Base-by-base conservation (phyloP, 768 basidiomycete genomes). In the Calvatia gigantea region DNA sequence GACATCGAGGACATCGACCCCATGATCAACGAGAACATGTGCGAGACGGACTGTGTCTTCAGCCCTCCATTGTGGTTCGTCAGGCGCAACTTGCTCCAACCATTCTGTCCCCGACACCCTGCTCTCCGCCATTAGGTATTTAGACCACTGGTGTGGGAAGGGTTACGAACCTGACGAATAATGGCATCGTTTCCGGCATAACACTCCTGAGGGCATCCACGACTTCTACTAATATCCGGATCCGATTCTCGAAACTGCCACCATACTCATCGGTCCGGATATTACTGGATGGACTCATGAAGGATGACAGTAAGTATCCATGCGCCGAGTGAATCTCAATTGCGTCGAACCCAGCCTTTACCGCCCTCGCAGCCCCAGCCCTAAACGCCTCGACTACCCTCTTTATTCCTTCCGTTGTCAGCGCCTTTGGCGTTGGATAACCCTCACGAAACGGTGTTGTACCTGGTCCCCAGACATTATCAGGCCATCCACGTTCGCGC, bases 1-100 rank as follows among this genome's bases (percentile, higher is more conserved):
- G 32, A 89, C 79, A 60, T 93, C 91, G 43, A 93, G 69, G 32
- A 93, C 72, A 67, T 92, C 91, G 49, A 92, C 79, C 4, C 89
- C 89, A 41, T 83, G 77, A 12, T 80, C 76, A 15, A 74, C 74
- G 15, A 92, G 76, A 58, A 84, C 77, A 15, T 74, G 70, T 2
- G 84, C 80, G 21, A 91, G 71, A 29, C 76, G 71, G 21, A 80
- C 80, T 1, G 85, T 88, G 64, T 92, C 90, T 64, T 87, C 82
- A 1, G 79, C 59, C 14, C 79, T 77, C 89, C 91, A 90, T 5
- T 81, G 81, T 9, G 78, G 77, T 58, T 86, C 81, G 55, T 85
- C 70, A 0, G 83, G 81, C 1, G 79, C 68, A 3, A 74, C 71
- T 54, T 80, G 75, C 60, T 85, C 83, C 6, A 88, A 70, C 85